phyloP scores from a whole-genome alignment of 2,329 filamentous ascomycete genomes.

The Blastomyces silverae region DNA sequence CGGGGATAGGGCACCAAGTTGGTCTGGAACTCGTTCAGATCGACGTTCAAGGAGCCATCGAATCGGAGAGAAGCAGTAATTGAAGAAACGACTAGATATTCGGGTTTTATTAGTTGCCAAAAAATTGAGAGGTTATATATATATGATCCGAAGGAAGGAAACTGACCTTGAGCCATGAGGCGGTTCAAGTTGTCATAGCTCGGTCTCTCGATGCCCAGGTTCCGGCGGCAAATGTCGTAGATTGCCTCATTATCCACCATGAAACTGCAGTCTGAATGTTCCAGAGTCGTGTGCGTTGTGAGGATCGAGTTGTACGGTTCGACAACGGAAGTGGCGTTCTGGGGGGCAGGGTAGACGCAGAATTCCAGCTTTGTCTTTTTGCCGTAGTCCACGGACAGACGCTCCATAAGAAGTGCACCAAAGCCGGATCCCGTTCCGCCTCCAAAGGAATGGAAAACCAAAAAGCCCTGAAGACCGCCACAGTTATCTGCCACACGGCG shows the following conservation, averaged over 20 bases:
- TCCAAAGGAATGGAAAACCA: slow-evolving; percentile 99
- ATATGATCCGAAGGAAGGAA: not conserved
- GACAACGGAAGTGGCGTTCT: slow-evolving; percentile 94
- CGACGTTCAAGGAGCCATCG: slow-evolving; percentile 97
- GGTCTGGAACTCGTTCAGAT: slow-evolving; percentile 99
- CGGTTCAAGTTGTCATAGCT: slow-evolving; percentile 99
- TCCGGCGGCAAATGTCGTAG: slow-evolving; percentile 98
- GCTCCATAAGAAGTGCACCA: slow-evolving; percentile 97
- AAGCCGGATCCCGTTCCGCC: slow-evolving; percentile 98
- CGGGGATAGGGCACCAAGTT: slow-evolving; percentile 98
- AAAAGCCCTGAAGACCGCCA: slow-evolving; percentile 95
- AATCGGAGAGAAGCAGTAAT: slow-evolving; percentile 98
- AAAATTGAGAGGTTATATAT: not conserved
- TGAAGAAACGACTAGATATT: slow-evolving; percentile 73
- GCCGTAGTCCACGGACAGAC: slow-evolving; percentile 96
- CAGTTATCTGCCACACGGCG: slow-evolving; percentile 97
- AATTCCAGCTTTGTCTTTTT: slow-evolving; percentile 99
- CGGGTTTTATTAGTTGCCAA: slow-evolving; percentile 32
- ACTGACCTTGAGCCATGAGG: slow-evolving; percentile 84
- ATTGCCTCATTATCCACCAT: slow-evolving; percentile 99
- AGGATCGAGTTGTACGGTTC: slow-evolving; percentile 99
- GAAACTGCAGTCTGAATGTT: slow-evolving; percentile 99
- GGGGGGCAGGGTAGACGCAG: slow-evolving; percentile 96
- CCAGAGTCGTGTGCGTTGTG: slow-evolving; percentile 96
- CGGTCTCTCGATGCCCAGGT: slow-evolving; percentile 92